Conservation (phyloP, 1,139 yeast genomes). For the Sugiyamaella novakii region DNA sequence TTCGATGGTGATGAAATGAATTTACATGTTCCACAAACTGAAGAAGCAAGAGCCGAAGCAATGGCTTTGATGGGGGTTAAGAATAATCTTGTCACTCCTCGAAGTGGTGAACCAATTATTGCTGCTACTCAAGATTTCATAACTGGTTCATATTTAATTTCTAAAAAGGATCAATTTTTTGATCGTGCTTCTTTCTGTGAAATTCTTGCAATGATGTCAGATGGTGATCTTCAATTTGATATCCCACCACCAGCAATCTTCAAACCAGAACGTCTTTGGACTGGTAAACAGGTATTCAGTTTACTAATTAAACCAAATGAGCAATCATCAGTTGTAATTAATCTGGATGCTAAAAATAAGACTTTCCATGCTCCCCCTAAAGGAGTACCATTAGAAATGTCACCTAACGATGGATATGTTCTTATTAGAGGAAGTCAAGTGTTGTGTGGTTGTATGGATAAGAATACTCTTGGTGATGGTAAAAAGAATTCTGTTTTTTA, state of each 20-base stretch:
- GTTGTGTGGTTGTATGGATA: conserved; percentile 95
- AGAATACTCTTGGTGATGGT: conserved; percentile 95
- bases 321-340: conserved; percentile 75
- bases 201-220: conserved; percentile 92
- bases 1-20: conserved; percentile 99
- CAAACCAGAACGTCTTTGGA: conserved; percentile 91
- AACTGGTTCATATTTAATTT: conserved; percentile 89
- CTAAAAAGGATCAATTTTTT: conserved; percentile 90
- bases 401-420: conserved; percentile 95
- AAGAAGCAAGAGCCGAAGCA: conserved; percentile 98
- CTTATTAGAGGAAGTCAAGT: conserved; percentile 87
- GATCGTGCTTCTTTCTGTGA: conserved; percentile 86
- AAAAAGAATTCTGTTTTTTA: conserved; percentile 96
- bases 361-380: conserved; percentile 76
- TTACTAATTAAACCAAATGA: conserved; percentile 82
- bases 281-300: conserved; percentile 95
- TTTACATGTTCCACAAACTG: conserved; percentile 97
- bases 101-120: conserved; percentile 98
- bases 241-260: conserved; percentile 92
- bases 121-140: conserved; percentile 99
- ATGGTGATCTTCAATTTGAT: conserved; percentile 84
- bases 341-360: conserved; percentile 92
- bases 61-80: conserved; percentile 98
- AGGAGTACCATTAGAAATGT: conserved; percentile 84
- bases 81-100: conserved; percentile 90